These are phyloP conservation scores for Ophiostoma piceae DNA, from an alignment of 2,329 filamentous ascomycete species.

Conservation along the genomic window DNA sequence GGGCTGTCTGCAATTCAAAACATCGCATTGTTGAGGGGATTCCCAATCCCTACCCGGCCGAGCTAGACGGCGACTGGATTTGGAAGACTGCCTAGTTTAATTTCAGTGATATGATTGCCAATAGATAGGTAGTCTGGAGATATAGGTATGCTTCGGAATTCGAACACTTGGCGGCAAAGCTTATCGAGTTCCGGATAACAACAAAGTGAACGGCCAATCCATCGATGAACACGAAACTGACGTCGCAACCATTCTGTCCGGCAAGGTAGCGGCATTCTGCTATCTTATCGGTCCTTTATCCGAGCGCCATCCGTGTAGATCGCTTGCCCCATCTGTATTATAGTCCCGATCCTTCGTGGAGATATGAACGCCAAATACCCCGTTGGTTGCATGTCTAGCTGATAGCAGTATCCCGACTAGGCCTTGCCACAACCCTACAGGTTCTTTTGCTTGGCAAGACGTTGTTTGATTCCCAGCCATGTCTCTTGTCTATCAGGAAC, in stretches of 20 bases:
- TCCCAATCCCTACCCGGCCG: not conserved
- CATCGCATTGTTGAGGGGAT: not conserved
- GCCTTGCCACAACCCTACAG: not conserved
- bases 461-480: not conserved
- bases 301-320: not conserved
- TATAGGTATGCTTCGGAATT: not conserved
- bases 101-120: not conserved
- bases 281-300: constrained; percentile 6
- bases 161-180: not conserved
- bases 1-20: constrained; percentile 5
- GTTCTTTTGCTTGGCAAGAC: not conserved
- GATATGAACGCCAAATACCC: not conserved
- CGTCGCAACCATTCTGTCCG: not conserved
- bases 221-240: not conserved
- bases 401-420: not conserved
- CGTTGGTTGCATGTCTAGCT: not conserved
- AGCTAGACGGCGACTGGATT: not conserved
- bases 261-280: not conserved
- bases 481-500: not conserved
- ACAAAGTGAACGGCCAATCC: not conserved
- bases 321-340: not conserved
- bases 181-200: constrained; percentile 1
- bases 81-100: not conserved
- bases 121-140: not conserved
- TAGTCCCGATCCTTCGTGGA: not conserved